A percentile compares a stretch with the other conserved stretches of the same genome.
phyloP scores from a whole-genome alignment of 257 asterid species.

The Solanum sejunctum region DNA sequence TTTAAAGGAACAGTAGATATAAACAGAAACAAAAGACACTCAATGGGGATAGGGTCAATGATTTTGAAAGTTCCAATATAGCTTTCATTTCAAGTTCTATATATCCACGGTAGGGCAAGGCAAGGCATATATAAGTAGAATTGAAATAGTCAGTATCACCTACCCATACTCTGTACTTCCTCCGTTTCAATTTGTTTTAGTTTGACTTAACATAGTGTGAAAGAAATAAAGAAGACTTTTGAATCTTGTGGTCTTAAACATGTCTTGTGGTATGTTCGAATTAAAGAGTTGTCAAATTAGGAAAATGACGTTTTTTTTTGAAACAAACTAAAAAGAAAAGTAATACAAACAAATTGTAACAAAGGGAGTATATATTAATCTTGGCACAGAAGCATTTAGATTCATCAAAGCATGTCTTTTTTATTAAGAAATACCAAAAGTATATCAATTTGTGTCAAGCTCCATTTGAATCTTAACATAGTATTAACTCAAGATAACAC shows the following conservation, averaged over 20 bases:
- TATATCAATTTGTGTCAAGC: background rate
- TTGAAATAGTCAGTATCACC: background rate
- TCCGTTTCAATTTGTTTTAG: background rate
- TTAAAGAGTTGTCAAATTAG: background rate
- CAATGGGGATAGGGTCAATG: background rate
- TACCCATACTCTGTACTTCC: background rate
- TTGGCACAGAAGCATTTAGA: background rate
- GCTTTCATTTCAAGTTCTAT: background rate
- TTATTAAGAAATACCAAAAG: background rate
- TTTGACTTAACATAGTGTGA: background rate
- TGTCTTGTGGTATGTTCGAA: background rate
- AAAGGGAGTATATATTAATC: background rate
- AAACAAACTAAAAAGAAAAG: background rate
- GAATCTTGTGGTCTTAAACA: background rate
- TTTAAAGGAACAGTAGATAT: background rate
- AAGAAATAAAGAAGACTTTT: background rate
- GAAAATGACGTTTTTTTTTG: background rate
- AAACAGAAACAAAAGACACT: background rate
- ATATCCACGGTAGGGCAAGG: background rate
- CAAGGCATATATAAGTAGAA: background rate
- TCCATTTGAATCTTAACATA: background rate
- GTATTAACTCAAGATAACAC: background rate
- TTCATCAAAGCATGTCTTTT: background rate
- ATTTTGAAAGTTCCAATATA: background rate
- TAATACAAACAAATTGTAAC: background rate